A percentile compares a stretch with the other conserved stretches of the same genome.
phyloP scores from a whole-genome alignment of 2,329 filamentous ascomycete genomes.

The Fonsecaea erecta region DNA sequence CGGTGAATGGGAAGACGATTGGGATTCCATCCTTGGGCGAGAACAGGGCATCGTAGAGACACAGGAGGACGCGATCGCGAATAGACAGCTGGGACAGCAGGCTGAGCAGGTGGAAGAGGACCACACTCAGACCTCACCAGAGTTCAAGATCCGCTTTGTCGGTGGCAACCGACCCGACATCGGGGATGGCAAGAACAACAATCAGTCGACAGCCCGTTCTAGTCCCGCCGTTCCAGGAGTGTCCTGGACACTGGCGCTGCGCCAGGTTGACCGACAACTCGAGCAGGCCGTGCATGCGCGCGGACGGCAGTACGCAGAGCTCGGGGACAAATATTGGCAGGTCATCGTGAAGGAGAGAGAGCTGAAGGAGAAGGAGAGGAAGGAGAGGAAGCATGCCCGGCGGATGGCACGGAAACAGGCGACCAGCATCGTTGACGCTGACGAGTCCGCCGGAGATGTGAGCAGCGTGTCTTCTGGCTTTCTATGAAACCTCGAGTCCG shows the following conservation, averaged over 20 bases:
- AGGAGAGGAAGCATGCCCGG: constrained; percentile 24
- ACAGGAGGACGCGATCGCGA: neutral
- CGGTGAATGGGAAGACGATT: constrained; percentile 49
- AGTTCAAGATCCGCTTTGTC: neutral
- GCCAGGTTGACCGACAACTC: constrained; percentile 18
- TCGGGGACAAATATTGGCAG: constrained; percentile 27
- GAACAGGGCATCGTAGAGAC: constrained; percentile 6
- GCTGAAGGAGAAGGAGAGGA: constrained; percentile 29
- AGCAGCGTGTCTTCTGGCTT: constrained; percentile 15
- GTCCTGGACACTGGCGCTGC: constrained; percentile 12
- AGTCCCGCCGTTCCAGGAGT: neutral
- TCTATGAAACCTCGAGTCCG: neutral
- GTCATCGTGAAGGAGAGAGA: constrained; percentile 29
- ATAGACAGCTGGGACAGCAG: neutral
- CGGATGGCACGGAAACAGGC: constrained; percentile 27
- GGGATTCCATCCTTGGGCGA: constrained; percentile 45
- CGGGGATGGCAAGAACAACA: neutral
- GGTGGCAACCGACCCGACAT: neutral
- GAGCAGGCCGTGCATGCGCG: constrained; percentile 14
- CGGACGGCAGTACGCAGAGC: constrained; percentile 13
- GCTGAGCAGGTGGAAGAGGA: no score
- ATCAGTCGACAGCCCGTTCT: neutral
- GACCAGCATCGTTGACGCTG: neutral
- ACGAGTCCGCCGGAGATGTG: neutral
- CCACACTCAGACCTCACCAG: neutral